Evolutionary conservation across 2,329 filamentous ascomycete genomes (phyloP).

Genomic region (Clarireedia paspali): DNA sequence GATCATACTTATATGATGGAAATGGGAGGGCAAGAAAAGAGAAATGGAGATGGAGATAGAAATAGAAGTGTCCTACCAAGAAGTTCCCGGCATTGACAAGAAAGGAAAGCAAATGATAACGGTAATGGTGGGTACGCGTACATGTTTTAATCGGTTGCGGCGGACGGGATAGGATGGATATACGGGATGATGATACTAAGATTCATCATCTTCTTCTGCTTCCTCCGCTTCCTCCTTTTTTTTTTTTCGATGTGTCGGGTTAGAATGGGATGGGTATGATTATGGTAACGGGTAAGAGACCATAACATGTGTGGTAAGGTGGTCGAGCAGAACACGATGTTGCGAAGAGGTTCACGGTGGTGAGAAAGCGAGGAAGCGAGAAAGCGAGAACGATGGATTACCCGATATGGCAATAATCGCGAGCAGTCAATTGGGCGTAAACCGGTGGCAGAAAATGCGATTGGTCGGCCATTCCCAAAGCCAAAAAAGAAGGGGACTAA

Average conservation of each 20-base stretch:
- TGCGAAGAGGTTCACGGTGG: background rate
- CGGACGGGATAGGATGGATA: background rate
- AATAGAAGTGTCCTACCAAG: background rate
- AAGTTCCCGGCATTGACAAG: background rate
- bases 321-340: background rate
- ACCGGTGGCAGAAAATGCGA: constrained; percentile 7
- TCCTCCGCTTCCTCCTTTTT: background rate
- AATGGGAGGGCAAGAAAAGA: background rate
- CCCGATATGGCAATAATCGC: constrained; percentile 7
- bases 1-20: constrained; percentile 6
- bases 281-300: too few relatives aligned
- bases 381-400: background rate
- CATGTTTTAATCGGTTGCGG: too few relatives aligned
- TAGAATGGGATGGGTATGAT: background rate
- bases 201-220: background rate
- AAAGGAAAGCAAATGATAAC: too few relatives aligned
- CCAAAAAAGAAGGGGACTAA: background rate
- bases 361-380: background rate
- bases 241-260: background rate
- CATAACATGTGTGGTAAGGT: too few relatives aligned
- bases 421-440: constrained; percentile 1
- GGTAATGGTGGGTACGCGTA: too few relatives aligned
- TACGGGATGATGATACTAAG: background rate
- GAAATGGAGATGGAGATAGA: background rate
- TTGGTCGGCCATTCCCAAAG: background rate